Percentiles rank a stretch among this genome's conserved stretches.
Conservation (phyloP, 495 filamentous ascomycete genomes). For the Physcia stellaris region DNA sequence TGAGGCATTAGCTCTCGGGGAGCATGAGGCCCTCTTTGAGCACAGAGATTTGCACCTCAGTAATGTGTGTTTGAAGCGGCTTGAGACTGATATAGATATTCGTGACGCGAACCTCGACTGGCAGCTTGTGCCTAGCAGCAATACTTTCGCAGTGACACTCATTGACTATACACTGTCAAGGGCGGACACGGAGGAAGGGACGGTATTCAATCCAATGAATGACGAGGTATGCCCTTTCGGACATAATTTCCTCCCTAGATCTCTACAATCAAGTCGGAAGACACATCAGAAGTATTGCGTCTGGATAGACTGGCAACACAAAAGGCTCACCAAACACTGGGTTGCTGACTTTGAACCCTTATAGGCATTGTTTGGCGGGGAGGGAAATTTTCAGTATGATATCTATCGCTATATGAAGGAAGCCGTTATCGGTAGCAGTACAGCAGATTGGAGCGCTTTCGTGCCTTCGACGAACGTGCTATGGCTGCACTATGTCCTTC, state of each 20-base stretch:
- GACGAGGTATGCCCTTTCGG: conserved; percentile 25
- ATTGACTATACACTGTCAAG: conserved; percentile 87
- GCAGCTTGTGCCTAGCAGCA: conserved; percentile 48
- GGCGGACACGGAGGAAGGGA: conserved; percentile 24
- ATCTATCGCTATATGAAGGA: conserved; percentile 11
- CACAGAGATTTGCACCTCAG: conserved; percentile 83
- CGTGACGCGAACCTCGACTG: conserved; percentile 19
- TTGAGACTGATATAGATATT: conserved; percentile 22
- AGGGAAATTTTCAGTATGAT: conserved; percentile 10
- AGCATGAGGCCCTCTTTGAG: conserved; percentile 64
- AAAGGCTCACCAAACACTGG: too few relatives aligned
- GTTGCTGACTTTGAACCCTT: too few relatives aligned
- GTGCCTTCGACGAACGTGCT: conserved; percentile 34
- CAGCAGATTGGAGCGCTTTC: conserved; percentile 31
- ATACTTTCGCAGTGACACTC: conserved; percentile 62
- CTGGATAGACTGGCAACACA: too few relatives aligned
- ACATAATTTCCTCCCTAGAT: conserved; percentile 22
- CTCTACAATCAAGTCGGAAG: conserved; percentile 2
- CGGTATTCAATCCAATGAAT: conserved; percentile 23
- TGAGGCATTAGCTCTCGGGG: conserved; percentile 62
- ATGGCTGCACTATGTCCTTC: conserved; percentile 38
- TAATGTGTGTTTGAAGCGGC: conserved; percentile 62
- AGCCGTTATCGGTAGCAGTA: conserved; percentile 26
- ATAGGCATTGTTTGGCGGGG: conserved; percentile 1
- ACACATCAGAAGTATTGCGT: too few relatives aligned